These are phyloP conservation scores for Mycena pura DNA, from an alignment of 768 basidiomycete genomes.

Conservation along the genomic window DNA sequence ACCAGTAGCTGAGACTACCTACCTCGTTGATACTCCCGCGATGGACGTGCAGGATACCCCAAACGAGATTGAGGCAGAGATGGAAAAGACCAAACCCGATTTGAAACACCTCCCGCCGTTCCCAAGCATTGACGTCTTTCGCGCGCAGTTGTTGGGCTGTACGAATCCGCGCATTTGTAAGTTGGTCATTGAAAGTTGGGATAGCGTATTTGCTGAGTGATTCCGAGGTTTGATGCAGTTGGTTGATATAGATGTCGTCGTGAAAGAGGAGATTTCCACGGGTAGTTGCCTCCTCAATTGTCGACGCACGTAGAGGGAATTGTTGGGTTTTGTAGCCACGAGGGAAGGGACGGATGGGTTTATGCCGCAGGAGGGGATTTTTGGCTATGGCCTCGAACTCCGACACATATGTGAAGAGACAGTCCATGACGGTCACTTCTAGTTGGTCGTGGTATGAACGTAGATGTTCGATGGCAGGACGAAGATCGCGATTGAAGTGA, in stretches of 20 bases:
- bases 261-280: too few species aligned
- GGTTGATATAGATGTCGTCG: conserved; percentile 16
- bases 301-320: conserved; percentile 8
- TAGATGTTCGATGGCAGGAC: not conserved
- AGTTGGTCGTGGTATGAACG: conserved; percentile 2
- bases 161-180: conserved; percentile 16
- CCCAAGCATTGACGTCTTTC: conserved; percentile 16
- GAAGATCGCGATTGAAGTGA: not conserved
- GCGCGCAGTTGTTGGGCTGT: not conserved
- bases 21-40: conserved; percentile 10
- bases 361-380: conserved; percentile 5
- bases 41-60: conserved; percentile 23
- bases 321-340: not conserved
- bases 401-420: not conserved
- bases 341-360: conserved; percentile 9
- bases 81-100: conserved; percentile 18
- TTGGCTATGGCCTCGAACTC: not conserved
- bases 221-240: conserved; percentile 6
- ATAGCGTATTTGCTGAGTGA: conserved; percentile 2
- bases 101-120: conserved; percentile 22
- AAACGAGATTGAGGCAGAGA: too few species aligned
- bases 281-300: conserved; percentile 17
- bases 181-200: conserved; percentile 17
- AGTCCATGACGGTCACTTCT: not conserved
- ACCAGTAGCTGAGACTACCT: conserved; percentile 27